Evolutionary conservation across 2,329 filamentous ascomycete species (phyloP).

Genomic region (Lasiodiplodia theobromae): DNA sequence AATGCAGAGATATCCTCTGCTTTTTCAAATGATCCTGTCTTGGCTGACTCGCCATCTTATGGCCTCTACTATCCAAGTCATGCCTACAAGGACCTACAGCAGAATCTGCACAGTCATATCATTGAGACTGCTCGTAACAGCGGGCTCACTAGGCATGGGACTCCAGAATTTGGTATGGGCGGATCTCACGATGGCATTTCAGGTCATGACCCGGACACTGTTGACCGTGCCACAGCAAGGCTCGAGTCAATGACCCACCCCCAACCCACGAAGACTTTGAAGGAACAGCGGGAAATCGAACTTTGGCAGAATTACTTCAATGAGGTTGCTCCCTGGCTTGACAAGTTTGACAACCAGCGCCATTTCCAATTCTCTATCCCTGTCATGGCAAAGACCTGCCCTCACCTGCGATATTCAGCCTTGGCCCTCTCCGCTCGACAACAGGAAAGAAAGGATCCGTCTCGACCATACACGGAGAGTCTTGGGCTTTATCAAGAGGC

Average conservation of each 20-base stretch:
- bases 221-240: slow-evolving; percentile 7
- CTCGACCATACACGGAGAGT: slow-evolving; percentile 56
- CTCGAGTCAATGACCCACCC: slow-evolving; percentile 21
- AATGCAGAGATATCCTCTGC: slow-evolving; percentile 24
- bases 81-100: slow-evolving; percentile 35
- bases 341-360: slow-evolving; percentile 63
- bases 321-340: slow-evolving; percentile 63
- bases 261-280: slow-evolving; percentile 22
- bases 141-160: slow-evolving; percentile 30
- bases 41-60: slow-evolving; percentile 30
- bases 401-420: slow-evolving; percentile 60
- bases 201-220: slow-evolving; percentile 11
- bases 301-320: slow-evolving; percentile 54
- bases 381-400: slow-evolving; percentile 57
- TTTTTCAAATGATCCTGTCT: slow-evolving; percentile 24
- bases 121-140: slow-evolving; percentile 33
- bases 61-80: slow-evolving; percentile 34
- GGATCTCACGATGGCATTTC: neutral
- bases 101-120: slow-evolving; percentile 34
- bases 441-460: slow-evolving; percentile 60
- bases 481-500: slow-evolving; percentile 63
- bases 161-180: slow-evolving; percentile 27
- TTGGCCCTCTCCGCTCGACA: slow-evolving; percentile 63
- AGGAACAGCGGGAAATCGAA: slow-evolving; percentile 31
- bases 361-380: slow-evolving; percentile 62